Conservation (phyloP, 2,329 filamentous ascomycete genomes). For the Cryphonectria japonica region DNA sequence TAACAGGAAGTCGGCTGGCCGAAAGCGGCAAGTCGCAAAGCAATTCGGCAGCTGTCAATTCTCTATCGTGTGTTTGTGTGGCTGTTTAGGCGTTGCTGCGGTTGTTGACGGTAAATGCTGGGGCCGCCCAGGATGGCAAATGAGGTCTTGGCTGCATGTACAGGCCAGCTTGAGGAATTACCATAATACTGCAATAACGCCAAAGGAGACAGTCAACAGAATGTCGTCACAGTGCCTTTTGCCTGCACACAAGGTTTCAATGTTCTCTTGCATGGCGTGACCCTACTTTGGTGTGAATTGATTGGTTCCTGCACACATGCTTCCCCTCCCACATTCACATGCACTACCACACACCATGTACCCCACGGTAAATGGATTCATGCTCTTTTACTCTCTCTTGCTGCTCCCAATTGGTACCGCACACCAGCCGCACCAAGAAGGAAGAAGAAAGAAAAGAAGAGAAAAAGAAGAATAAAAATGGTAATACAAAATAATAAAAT, state of each 20-base stretch:
- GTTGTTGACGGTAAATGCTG: neutral
- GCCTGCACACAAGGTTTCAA: neutral
- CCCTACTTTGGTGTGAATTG: neutral
- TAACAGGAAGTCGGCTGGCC: neutral
- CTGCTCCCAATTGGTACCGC: neutral
- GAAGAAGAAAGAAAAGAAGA: neutral
- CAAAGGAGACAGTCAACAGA: neutral
- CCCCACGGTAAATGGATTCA: neutral
- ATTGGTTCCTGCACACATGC: neutral
- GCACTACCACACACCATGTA: no score
- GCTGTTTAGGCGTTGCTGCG: neutral
- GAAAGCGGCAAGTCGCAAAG: constrained; percentile 5
- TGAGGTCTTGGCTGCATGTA: neutral
- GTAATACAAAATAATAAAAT: neutral
- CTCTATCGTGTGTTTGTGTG: neutral
- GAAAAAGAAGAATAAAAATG: neutral
- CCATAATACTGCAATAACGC: neutral
- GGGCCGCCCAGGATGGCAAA: neutral
- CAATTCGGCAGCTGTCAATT: neutral
- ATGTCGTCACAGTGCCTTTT: neutral
- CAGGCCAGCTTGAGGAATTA: neutral
- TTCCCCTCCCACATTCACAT: neutral
- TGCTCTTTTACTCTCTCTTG: neutral
- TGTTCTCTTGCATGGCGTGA: neutral
- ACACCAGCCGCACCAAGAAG: neutral